Evolutionary conservation across 305 asterid genomes (phyloP).

Genomic region (Solanum hybrid): DNA sequence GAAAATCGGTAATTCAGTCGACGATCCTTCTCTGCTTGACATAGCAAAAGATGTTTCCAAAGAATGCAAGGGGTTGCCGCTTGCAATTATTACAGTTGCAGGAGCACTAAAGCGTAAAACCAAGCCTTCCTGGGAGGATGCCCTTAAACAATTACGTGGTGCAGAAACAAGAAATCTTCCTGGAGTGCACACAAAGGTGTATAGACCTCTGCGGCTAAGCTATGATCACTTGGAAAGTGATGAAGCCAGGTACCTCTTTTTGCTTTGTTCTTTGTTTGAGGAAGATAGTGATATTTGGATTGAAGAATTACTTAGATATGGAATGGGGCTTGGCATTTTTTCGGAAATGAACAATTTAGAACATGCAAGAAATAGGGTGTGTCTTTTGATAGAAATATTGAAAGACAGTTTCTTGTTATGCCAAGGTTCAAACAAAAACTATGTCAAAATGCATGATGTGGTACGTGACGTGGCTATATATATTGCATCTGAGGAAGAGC

Average conservation of each 20-base stretch:
- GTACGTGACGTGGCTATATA: not conserved
- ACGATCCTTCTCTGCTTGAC: no score
- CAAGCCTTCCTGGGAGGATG: not conserved
- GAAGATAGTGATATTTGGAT: not conserved
- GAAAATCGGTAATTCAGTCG: no score
- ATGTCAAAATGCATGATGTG: not conserved
- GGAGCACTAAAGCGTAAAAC: not conserved
- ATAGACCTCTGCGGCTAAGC: not conserved
- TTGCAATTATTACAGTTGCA: no score
- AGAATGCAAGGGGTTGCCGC: no score
- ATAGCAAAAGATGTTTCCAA: no score
- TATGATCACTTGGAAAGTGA: no score
- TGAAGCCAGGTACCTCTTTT: no score
- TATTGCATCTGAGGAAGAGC: not conserved
- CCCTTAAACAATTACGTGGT: not conserved
- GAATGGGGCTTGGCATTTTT: not conserved
- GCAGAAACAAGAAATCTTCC: not conserved
- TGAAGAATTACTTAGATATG: not conserved
- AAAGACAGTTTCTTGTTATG: not conserved
- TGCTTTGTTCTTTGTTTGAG: no score
- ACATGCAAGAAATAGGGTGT: not conserved
- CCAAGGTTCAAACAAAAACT: not conserved
- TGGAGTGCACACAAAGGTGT: not conserved
- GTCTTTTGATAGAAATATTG: not conserved
- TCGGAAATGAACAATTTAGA: not conserved